Evolutionary conservation across 2,329 filamentous ascomycete genomes (phyloP).

Genomic region (Sporothrix variecibatus): DNA sequence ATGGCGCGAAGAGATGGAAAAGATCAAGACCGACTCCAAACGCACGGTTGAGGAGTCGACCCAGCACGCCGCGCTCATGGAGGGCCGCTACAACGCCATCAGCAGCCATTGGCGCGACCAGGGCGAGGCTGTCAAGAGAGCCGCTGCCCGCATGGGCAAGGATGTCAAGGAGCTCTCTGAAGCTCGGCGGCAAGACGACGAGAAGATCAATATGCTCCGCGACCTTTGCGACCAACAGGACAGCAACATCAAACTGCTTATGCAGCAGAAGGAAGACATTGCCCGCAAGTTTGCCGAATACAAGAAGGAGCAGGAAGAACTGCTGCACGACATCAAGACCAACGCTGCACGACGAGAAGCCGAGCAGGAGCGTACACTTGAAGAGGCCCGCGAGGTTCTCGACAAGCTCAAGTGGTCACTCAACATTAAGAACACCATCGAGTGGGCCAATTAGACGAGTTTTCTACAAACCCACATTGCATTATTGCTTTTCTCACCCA

Average conservation of each 20-base stretch:
- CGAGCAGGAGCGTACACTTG: slow-evolving; percentile 61
- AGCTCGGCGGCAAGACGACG: slow-evolving; percentile 61
- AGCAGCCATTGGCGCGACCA: slow-evolving; percentile 67
- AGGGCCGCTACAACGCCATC: slow-evolving; percentile 69
- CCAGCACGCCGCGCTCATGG: slow-evolving; percentile 64
- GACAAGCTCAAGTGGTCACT: slow-evolving; percentile 74
- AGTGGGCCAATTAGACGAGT: slow-evolving; percentile 50
- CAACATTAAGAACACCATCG: slow-evolving; percentile 63
- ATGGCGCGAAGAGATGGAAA: slow-evolving; percentile 67
- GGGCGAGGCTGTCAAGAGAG: slow-evolving; percentile 60
- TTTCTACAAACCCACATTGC: too few species aligned
- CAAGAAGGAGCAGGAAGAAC: slow-evolving; percentile 63
- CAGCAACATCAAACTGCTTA: slow-evolving; percentile 63
- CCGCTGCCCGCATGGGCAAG: slow-evolving; percentile 50
- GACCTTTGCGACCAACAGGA: slow-evolving; percentile 74
- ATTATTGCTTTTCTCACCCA: neutral
- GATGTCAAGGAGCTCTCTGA: slow-evolving; percentile 58
- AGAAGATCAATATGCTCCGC: slow-evolving; percentile 63
- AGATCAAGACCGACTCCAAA: slow-evolving; percentile 59
- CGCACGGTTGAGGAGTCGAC: slow-evolving; percentile 67
- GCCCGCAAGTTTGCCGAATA: slow-evolving; percentile 62
- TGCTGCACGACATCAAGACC: slow-evolving; percentile 60
- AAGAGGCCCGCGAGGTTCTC: slow-evolving; percentile 61
- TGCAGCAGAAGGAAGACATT: slow-evolving; percentile 64
- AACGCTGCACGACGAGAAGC: slow-evolving; percentile 59